Evolutionary conservation across 2,329 filamentous ascomycete genomes (phyloP), one percentile per base, ranked within the genome.

Genomic region (Sporothrix humicola): DNA sequence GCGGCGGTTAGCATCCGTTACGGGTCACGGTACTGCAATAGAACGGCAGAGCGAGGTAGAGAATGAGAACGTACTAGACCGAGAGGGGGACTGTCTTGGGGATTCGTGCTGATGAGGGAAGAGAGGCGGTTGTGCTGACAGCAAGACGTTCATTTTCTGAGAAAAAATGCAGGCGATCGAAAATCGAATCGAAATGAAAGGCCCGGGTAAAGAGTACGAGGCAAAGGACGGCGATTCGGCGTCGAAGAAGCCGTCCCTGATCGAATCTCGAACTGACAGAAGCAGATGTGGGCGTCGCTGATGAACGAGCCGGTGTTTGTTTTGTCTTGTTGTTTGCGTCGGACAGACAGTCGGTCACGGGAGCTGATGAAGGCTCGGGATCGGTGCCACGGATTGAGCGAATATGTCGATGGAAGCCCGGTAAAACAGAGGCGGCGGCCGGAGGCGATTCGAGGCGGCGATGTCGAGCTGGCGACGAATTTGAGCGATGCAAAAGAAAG

Each of bases 91-190:
- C 76, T 85, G 84, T 76, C 86, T 85, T 77, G 83, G 82, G 75
- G 83, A 82, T 78, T 89, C 87, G 85, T 88, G 87, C 77, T 88
- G 87, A 77, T 88, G 87, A 79, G 87, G 85, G 78, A 90, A 88
- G 77, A 87, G 83, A 74, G 87, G 84, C 71, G 87, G 88, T 80
- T 90, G 88, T 77, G 88, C 86, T 78, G 87, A 86, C 76, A 91
- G 81, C 81, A 91, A 80, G 80, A 89, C 84, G 81, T 90, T 90
- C 89, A 91, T 91, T 73, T 78, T 81, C 76, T 44, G 8, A 20
- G 7, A 31, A 46, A 31, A 37, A n/a, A 26, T 12, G 3, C 1
- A 37, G 31, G 31, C 31, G 31, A 37, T 37, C 31, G 31, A 23
- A 8, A 3, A 52, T 65, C 44, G 44, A 20, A 12, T 37, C 10